phyloP scores from a whole-genome alignment of 2,329 filamentous ascomycete species.

The Monosporascus ibericus region DNA sequence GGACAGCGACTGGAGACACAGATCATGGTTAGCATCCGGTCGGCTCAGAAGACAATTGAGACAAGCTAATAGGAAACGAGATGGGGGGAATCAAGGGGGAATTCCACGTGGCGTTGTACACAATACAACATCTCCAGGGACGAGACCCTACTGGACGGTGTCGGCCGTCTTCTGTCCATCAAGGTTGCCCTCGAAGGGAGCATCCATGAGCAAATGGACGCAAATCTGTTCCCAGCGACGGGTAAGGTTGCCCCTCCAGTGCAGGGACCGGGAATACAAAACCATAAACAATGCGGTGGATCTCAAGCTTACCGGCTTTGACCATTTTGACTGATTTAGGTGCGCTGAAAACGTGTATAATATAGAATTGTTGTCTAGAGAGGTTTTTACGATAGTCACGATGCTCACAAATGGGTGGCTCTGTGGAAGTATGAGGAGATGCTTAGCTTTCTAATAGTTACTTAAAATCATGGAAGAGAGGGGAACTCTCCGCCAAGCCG shows the following conservation, averaged over 20 bases:
- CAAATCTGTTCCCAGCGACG: constrained; percentile 45
- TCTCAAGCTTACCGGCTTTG: constrained; percentile 57
- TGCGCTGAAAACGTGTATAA: constrained; percentile 20
- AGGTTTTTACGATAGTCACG: constrained; percentile 4
- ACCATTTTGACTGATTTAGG: constrained; percentile 76
- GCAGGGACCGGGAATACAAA: constrained; percentile 17
- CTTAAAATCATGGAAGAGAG: neutral
- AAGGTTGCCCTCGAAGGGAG: constrained; percentile 17
- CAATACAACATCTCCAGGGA: neutral
- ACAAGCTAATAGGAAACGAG: constrained; percentile 7
- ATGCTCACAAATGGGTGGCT: neutral
- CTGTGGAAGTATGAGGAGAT: neutral
- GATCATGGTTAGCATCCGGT: constrained; percentile 17
- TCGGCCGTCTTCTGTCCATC: constrained; percentile 20
- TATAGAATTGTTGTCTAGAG: constrained; percentile 11
- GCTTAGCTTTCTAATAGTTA: too few relatives aligned
- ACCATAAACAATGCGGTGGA: constrained; percentile 15
- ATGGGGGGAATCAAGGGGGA: constrained; percentile 5
- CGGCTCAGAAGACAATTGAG: constrained; percentile 8
- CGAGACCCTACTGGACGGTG: neutral
- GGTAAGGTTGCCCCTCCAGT: constrained; percentile 18
- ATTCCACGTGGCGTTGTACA: neutral
- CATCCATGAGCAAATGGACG: constrained; percentile 51
- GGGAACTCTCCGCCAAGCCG: neutral
- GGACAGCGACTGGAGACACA: constrained; percentile 68